phyloP scores from a whole-genome alignment of 2,329 filamentous ascomycete species.

The Trichophyton equinum region DNA sequence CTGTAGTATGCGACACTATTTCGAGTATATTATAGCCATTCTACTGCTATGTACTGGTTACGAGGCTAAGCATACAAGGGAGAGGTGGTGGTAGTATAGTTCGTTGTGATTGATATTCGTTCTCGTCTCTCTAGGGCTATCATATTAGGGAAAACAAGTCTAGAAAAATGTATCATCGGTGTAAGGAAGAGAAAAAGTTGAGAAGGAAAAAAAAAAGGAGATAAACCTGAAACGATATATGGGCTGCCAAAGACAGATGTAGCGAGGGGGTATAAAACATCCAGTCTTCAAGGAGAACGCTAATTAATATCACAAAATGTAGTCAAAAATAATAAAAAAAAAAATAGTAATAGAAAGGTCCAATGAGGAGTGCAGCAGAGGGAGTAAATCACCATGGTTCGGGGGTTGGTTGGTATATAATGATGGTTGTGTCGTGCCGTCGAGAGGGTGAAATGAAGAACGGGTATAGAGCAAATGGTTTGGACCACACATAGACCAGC shows the following conservation, averaged over 20 bases:
- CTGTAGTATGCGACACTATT: too few relatives aligned
- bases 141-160: not conserved
- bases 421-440: not conserved
- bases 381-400: not conserved
- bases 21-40: too few relatives aligned
- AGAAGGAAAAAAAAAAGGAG: not conserved
- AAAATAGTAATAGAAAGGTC: too few relatives aligned
- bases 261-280: not conserved
- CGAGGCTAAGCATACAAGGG: not conserved
- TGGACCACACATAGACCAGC: conserved; percentile 1
- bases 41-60: too few relatives aligned
- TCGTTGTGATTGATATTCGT: not conserved
- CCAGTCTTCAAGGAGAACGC: not conserved
- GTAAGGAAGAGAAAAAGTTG: not conserved
- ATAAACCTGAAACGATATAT: not conserved
- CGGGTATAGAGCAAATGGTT: too few relatives aligned
- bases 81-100: not conserved
- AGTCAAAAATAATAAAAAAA: too few relatives aligned
- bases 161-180: not conserved
- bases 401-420: too few relatives aligned
- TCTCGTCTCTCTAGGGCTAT: not conserved
- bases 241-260: not conserved
- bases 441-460: not conserved
- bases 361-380: too few relatives aligned
- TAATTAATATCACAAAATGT: not conserved